These are phyloP conservation scores for Saitozyma podzolica DNA, from an alignment of 768 basidiomycete genomes.

Conservation along the genomic window DNA sequence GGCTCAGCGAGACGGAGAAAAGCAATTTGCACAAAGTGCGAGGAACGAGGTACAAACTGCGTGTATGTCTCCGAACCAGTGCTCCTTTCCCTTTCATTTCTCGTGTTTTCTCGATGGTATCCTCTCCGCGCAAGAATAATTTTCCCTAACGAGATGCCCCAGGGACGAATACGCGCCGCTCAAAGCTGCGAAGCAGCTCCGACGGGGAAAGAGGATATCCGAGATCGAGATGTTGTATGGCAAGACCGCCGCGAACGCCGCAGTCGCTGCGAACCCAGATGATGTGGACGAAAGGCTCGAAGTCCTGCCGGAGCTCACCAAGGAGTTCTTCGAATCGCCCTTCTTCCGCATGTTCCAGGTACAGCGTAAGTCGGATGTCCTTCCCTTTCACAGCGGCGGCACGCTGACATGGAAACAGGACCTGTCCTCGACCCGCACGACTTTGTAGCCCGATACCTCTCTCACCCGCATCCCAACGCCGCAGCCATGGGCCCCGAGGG, in stretches of 20 bases:
- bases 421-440: slow-evolving; percentile 81
- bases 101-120: too few relatives aligned
- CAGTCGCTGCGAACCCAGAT: slow-evolving; percentile 10
- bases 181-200: slow-evolving; percentile 80
- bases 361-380: slow-evolving; percentile 63
- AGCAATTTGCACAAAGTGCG: slow-evolving; percentile 80
- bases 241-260: slow-evolving; percentile 24
- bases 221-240: slow-evolving; percentile 46
- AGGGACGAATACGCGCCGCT: slow-evolving; percentile 91
- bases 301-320: slow-evolving; percentile 65
- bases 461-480: slow-evolving; percentile 54
- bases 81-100: neutral
- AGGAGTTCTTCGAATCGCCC: slow-evolving; percentile 76
- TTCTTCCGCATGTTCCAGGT: slow-evolving; percentile 83
- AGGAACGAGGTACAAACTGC: slow-evolving; percentile 85
- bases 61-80: slow-evolving; percentile 68
- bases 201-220: slow-evolving; percentile 46
- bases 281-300: slow-evolving; percentile 4
- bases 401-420: slow-evolving; percentile 58
- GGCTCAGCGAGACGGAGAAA: slow-evolving; percentile 43
- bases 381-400: neutral
- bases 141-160: too few relatives aligned
- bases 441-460: slow-evolving; percentile 66
- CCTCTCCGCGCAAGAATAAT: too few relatives aligned
- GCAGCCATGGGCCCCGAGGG: slow-evolving; percentile 70